Base-by-base conservation (phyloP, 306 rosid genomes). In the Neltuma alba region DNA sequence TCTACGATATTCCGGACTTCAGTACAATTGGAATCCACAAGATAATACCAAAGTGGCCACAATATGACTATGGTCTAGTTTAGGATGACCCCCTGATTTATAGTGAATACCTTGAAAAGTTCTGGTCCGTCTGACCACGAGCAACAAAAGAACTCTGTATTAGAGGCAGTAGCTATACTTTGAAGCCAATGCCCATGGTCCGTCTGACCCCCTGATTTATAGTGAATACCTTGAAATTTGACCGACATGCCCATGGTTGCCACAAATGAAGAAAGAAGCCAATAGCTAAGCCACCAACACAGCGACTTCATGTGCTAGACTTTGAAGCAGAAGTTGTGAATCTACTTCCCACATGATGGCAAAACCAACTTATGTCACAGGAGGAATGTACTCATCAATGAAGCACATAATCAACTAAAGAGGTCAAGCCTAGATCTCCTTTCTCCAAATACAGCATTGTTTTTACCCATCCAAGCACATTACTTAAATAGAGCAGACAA, bases 391-490 rank as follows among this genome's bases (percentile, higher is more conserved):
- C 27, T 38, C 9, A n/a, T n/a, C n/a, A 18, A 30, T 70, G 27
- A 70, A 47, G 61, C 16, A 70, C 61, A 20, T 33, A 70, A 44
- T 45, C 58, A 70, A 44, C 40, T 28, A 44, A 50, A 71, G 44
- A 31, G 57, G 28, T 48, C 61, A 31, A 71, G 18, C 75, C 27
- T 71, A 30, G 15, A 71, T 47, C 75, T 30, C 27, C 75, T 16
- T 31, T 5, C 61, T 71, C 61, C 40, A 20, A 30, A 30, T 1
- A 36, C 41, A 13, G 36, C 75, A 10, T 50, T 20, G 75, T 52
- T 28, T 28, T 3, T 18, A 36, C 18, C 20, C 58, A 71, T 71
- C 75, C 75, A 30, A 71, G 14, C n/a, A 28, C 55, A 20, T 31
- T 57, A 30, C 27, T 70, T 20, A 6, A 25, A 67, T 21, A 55